Evolutionary conservation across 257 asterid genomes (phyloP).

Genomic region (Solanum infundibuliforme): DNA sequence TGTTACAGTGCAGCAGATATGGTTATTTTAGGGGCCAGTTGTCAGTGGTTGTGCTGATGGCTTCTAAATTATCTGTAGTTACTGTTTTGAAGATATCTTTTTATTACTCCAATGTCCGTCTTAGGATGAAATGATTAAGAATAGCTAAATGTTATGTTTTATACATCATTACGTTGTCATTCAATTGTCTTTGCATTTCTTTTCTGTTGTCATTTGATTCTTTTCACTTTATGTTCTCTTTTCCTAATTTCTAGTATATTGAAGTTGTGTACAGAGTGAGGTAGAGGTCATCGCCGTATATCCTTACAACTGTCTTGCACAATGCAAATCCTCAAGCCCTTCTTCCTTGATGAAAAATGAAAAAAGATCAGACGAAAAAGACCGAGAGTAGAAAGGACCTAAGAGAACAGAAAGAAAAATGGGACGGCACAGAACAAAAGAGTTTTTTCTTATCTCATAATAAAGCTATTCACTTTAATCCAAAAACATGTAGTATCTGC

Average conservation of each 20-base stretch:
- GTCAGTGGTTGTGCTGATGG: background rate
- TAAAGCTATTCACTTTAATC: background rate
- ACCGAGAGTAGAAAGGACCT: background rate
- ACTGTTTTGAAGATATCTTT: background rate
- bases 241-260: background rate
- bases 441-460: background rate
- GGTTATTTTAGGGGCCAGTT: background rate
- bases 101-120: background rate
- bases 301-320: background rate
- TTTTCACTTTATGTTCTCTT: background rate
- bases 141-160: background rate
- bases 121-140: background rate
- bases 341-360: background rate
- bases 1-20: background rate
- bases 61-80: background rate
- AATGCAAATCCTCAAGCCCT: background rate
- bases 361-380: background rate
- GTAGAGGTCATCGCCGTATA: background rate
- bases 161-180: background rate
- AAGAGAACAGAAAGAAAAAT: background rate
- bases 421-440: background rate
- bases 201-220: background rate
- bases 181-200: background rate
- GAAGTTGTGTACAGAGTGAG: background rate
- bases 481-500: background rate